Evolutionary conservation across 257 asterid species (phyloP), one percentile per base, ranked within the genome.

Genomic region (Solanum corneliomulleri): DNA sequence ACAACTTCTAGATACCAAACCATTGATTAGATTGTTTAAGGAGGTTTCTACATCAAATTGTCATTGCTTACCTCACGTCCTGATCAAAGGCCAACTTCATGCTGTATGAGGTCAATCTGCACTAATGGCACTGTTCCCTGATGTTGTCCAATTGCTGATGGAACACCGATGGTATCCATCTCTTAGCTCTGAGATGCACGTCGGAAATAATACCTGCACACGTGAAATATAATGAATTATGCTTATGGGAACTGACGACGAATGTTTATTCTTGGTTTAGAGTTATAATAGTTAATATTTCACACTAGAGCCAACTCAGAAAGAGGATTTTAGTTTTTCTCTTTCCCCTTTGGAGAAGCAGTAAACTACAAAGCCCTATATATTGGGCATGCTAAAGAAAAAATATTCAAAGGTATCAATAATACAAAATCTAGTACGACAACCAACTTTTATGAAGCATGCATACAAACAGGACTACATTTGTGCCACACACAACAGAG

Each of bases 161-260:
- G 68, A 29, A 1, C 84, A 45, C 25, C 0, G 44, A 47, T 29
- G 56, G 42, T 49, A 20, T 81, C 44, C 45, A 49, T 52, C 69
- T 49, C 69, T 81, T 42, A 33, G 89, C 82, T 86, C 92, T 90
- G 91, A 31, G 86, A 75, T 71, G 95, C 86, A 45, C 94, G 94
- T 42, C 94, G 92, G 89, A 92, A 94, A 89, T 96, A 96, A 93
- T 94, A 94, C 92, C 98, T 96, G 96, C 92, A 90, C 14, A 87
- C 64, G 52, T 76, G 25, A 84, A 86, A 69, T 74, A 87, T 4
- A 31, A 82, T 25, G 47, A 84, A 39, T 35, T 49, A 75, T 81
- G 87, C 87, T 47, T 41, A 76, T 62, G 84, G 66, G 47, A 47
- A 16, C 84, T 29, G 66, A 80, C 1, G 31, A 49, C 20, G 69